A percentile compares a stretch with the other conserved stretches of the same genome.
Evolutionary conservation across 495 filamentous ascomycete species (phyloP).

Genomic region (Penicillium bovifimosum): DNA sequence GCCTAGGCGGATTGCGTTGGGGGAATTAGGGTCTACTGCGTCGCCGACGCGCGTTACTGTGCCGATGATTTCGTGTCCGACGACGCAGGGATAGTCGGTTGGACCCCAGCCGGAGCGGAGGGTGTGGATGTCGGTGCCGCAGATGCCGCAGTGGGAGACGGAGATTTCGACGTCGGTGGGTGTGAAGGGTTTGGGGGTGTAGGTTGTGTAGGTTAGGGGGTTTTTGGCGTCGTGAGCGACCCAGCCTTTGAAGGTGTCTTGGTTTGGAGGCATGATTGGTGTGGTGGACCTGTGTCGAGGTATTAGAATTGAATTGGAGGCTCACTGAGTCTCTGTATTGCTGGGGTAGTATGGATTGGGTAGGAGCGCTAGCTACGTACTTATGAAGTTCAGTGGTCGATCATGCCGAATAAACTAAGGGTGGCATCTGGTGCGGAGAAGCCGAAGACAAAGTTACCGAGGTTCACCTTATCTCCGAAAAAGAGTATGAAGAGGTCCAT

Average conservation of each 20-base stretch:
- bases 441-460: slow-evolving; percentile 8
- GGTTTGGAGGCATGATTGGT: slow-evolving; percentile 13
- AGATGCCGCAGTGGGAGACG: slow-evolving; percentile 78
- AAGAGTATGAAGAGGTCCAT: neutral
- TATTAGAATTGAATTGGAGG: slow-evolving; percentile 1
- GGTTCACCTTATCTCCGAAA: slow-evolving; percentile 5
- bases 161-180: slow-evolving; percentile 61
- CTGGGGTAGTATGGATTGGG: neutral
- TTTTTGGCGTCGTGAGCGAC: slow-evolving; percentile 62
- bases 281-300: slow-evolving; percentile 7
- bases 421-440: slow-evolving; percentile 9
- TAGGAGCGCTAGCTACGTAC: neutral
- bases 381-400: neutral
- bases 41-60: slow-evolving; percentile 62
- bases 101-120: slow-evolving; percentile 69
- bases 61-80: slow-evolving; percentile 85
- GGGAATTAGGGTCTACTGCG: slow-evolving; percentile 14
- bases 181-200: slow-evolving; percentile 71
- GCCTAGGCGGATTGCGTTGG: slow-evolving; percentile 56
- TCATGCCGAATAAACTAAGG: too few species aligned
- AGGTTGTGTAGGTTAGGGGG: slow-evolving; percentile 67
- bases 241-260: slow-evolving; percentile 71
- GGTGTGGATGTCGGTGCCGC: slow-evolving; percentile 73
- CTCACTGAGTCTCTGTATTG: neutral
- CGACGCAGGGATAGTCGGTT: slow-evolving; percentile 64